Evolutionary conservation across 2,329 filamentous ascomycete species (phyloP).

Genomic region (Periconia digitata): DNA sequence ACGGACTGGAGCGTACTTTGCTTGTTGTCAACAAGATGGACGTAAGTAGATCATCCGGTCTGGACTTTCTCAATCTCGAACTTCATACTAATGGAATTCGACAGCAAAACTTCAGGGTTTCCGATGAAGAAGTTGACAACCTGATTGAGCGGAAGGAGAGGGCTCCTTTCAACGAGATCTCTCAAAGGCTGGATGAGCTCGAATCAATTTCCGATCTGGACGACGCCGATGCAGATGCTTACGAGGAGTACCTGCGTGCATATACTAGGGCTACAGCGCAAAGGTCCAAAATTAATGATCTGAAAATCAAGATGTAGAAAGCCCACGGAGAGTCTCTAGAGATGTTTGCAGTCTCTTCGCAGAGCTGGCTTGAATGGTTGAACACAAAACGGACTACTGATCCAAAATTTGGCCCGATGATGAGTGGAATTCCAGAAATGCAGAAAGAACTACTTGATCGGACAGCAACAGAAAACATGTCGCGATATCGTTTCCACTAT

Average conservation of each 20-base stretch:
- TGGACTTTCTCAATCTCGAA: not conserved
- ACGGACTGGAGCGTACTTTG: slow-evolving; percentile 10
- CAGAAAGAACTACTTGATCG: slow-evolving; percentile 3
- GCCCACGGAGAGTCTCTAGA: slow-evolving; percentile 7
- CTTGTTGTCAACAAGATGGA: slow-evolving; percentile 13
- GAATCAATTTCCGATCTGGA: not conserved
- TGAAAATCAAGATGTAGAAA: slow-evolving; percentile 1
- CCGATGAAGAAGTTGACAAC: too few species aligned
- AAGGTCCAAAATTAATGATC: not conserved
- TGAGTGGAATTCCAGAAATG: slow-evolving; percentile 12
- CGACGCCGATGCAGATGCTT: not conserved
- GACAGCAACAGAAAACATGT: slow-evolving; percentile 2
- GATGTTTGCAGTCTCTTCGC: slow-evolving; percentile 7
- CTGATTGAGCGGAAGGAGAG: too few species aligned
- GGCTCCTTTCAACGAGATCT: too few species aligned
- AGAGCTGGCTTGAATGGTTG: slow-evolving; percentile 8
- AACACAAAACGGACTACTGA: not conserved
- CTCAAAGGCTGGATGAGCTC: too few species aligned
- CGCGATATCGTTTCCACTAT: slow-evolving; percentile 6
- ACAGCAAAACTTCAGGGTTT: not conserved
- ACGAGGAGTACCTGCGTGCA: not conserved
- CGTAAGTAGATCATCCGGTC: slow-evolving; percentile 7
- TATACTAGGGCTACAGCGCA: not conserved
- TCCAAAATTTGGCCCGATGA: slow-evolving; percentile 2
- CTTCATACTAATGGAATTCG: not conserved